Percentiles rank a stretch among this genome's conserved stretches.
These are phyloP conservation scores for Chlorokybus atmophyticus DNA, from an alignment of 139 green algal species.

Conservation along the genomic window DNA sequence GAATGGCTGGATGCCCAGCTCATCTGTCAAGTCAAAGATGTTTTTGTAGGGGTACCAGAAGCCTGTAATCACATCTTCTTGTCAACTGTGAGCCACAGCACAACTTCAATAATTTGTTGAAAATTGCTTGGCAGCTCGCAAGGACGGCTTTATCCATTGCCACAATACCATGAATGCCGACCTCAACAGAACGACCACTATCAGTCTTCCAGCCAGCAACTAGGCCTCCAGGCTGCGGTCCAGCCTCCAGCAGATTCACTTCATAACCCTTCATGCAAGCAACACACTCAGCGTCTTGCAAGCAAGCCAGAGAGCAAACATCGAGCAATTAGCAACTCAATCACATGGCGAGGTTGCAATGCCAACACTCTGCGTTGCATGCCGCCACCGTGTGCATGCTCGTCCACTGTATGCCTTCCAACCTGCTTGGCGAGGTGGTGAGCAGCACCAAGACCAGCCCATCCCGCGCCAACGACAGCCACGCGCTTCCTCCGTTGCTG, in stretches of 20 bases:
- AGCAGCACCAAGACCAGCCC: constrained; percentile 12
- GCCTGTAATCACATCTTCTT: constrained; percentile 9
- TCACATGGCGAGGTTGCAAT: too few species aligned
- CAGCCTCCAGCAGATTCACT: constrained; percentile 25
- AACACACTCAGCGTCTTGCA: too few species aligned
- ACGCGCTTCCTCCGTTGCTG: constrained; percentile 1
- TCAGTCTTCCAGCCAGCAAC: constrained; percentile 23
- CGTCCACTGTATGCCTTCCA: too few species aligned
- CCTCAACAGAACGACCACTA: constrained; percentile 16
- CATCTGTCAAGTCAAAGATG: constrained; percentile 24
- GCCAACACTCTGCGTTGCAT: too few species aligned
- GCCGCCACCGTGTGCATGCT: too few species aligned
- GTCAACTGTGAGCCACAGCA: too few species aligned
- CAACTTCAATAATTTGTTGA: too few species aligned
- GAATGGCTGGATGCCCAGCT: constrained; percentile 25
- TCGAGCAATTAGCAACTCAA: too few species aligned
- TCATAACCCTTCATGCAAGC: constrained; percentile 22
- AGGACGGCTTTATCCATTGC: neutral
- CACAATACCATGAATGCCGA: constrained; percentile 24
- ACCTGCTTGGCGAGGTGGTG: constrained; percentile 18
- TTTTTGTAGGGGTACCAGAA: constrained; percentile 34
- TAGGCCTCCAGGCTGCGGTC: constrained; percentile 14
- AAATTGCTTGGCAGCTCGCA: too few species aligned
- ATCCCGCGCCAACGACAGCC: constrained; percentile 13
- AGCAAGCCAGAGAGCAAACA: too few species aligned